Percentiles rank a stretch among this genome's conserved stretches.
Evolutionary conservation across 1,284 basidiomycete species (phyloP).

Genomic region (Ceratobasidium sp.): DNA sequence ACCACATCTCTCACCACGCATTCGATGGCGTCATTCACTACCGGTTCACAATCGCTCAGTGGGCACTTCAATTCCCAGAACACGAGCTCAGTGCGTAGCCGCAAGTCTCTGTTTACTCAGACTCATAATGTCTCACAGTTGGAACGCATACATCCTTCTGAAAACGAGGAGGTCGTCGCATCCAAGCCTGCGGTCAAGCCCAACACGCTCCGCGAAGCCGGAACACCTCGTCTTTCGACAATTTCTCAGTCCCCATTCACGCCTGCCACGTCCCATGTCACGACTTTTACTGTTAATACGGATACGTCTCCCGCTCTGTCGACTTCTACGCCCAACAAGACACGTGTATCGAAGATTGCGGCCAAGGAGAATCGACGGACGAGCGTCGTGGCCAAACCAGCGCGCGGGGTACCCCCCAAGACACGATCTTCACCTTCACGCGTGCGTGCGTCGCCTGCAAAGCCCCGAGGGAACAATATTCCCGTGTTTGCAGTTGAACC

Average conservation of each 20-base stretch:
- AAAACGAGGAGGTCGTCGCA: not conserved
- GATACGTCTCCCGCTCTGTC: not conserved
- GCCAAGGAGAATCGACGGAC: conserved; percentile 43
- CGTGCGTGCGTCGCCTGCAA: conserved; percentile 15
- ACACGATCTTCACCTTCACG: conserved; percentile 23
- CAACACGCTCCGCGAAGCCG: conserved; percentile 1
- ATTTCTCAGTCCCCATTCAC: conserved; percentile 25
- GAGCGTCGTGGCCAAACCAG: conserved; percentile 12
- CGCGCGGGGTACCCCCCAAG: conserved; percentile 27
- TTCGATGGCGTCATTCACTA: not conserved
- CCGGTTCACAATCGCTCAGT: not conserved
- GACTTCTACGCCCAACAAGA: conserved; percentile 23
- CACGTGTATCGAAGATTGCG: conserved; percentile 34
- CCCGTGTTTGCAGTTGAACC: conserved; percentile 31
- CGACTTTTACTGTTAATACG: not conserved
- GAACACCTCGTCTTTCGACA: conserved; percentile 21
- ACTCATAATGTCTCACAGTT: conserved; percentile 14
- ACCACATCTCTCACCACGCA: not conserved
- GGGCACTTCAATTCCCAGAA: not conserved
- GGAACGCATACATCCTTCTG: not conserved
- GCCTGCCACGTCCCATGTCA: not conserved
- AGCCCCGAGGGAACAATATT: conserved; percentile 10
- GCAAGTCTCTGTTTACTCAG: conserved; percentile 31
- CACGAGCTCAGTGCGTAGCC: conserved; percentile 32
- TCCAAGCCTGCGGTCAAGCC: conserved; percentile 16